Conservation (phyloP, 2,329 filamentous ascomycete genomes). For the Hymenoscyphus fructigenus region DNA sequence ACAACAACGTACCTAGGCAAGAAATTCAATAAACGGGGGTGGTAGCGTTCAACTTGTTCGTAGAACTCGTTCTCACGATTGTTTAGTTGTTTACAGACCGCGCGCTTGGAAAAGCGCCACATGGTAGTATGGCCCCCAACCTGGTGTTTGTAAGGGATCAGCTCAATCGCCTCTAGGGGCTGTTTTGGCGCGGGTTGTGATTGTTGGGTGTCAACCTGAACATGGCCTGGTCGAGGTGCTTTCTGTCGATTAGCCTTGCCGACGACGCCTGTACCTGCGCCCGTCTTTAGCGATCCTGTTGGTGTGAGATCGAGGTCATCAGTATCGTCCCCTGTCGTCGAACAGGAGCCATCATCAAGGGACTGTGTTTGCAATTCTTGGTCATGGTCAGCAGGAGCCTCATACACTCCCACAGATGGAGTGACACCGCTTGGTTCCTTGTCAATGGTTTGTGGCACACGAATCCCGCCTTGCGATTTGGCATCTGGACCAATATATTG, state of each 20-base stretch:
- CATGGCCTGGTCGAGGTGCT: no score
- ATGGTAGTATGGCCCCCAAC: constrained; percentile 95
- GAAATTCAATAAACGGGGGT: constrained; percentile 87
- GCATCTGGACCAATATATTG: constrained; percentile 24
- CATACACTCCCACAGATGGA: constrained; percentile 2
- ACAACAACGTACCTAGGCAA: constrained; percentile 69
- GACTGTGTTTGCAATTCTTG: constrained; percentile 15
- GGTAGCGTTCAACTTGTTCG: constrained; percentile 87
- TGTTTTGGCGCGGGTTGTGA: constrained; percentile 31
- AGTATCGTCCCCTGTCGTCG: constrained; percentile 28
- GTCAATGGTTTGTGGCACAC: constrained; percentile 2
- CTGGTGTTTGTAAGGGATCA: constrained; percentile 96
- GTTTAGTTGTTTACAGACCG: constrained; percentile 97
- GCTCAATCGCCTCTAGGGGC: constrained; percentile 85
- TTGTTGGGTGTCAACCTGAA: constrained; percentile 1
- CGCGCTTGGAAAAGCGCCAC: constrained; percentile 91
- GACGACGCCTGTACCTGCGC: neutral
- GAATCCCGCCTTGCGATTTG: constrained; percentile 16
- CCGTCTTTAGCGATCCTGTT: constrained; percentile 32
- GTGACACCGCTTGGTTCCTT: neutral
- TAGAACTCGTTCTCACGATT: constrained; percentile 99
- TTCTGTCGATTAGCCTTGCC: constrained; percentile 2
- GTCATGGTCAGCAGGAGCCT: constrained; percentile 13
- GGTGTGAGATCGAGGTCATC: constrained; percentile 34
- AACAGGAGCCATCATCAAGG: constrained; percentile 29